Base-by-base conservation (phyloP, 2,329 filamentous ascomycete genomes). In the Pseudogymnoascus sp. region DNA sequence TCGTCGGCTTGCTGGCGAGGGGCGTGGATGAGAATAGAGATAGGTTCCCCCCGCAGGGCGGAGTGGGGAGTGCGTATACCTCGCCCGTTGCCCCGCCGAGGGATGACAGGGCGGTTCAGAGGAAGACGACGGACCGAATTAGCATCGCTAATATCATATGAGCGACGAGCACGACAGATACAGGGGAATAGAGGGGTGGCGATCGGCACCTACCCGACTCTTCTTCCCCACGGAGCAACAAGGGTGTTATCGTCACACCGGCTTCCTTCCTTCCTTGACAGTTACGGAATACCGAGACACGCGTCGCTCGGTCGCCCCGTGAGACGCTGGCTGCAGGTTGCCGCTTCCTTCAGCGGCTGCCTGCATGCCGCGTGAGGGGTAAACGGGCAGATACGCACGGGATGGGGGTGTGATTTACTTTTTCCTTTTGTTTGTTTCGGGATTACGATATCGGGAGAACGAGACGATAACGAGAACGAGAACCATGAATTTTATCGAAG, bases 1-100 rank as follows among this genome's bases (percentile, higher is more conserved):
- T 82, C 19, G 75, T 89, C 3, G 75, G 79, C 15, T 76, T 79
- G 38, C 72, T 90, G 33, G 66, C 77, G 72, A 9, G 76, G 80
- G 59, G 13, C 5, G 45, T 30, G 5, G 45, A 55, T 10, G 45
- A 55, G 5, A 33, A 55, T 2, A 33, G 23, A n/a, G 45, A 55
- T 2, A 15, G 45, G 3, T 48, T 30, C 19, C 15, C 26, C 8
- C 21, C 39, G n/a, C 26, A 35, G n/a, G 38, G 2, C 3, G 57
- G n/a, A 2, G 34, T 15, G n/a, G 23, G 19, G 7, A 26, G 18
- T 5, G 15, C 21, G 19, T 30, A 26, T 48, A 34, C 57, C 18
- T 23, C 37, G 2, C 21, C 38, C 2, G 8, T 10, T 30, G 35
- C 35, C 2, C 35, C 57, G 5, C n/a, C 1, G n/a, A 5, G 33